Evolutionary conservation across 2,329 filamentous ascomycete species (phyloP).

Genomic region (Lasiodiplodia theobromae): DNA sequence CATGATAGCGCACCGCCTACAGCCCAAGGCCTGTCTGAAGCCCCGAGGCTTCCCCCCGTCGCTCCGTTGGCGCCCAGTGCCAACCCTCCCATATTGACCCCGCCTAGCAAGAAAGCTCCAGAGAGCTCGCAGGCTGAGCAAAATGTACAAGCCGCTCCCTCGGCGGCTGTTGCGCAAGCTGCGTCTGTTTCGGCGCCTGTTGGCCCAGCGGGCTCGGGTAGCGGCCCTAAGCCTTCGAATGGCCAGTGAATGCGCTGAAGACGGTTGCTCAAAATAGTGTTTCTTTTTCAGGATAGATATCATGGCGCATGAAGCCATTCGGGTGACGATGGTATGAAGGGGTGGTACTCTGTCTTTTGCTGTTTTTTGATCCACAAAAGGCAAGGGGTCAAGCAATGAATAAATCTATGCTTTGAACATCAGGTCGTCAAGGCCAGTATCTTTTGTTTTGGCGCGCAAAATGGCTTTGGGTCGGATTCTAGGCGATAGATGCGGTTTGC

Average conservation of each 20-base stretch:
- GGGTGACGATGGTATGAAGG: background rate
- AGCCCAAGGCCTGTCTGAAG: conserved; percentile 44
- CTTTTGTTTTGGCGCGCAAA: too few relatives aligned
- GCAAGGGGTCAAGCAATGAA: background rate
- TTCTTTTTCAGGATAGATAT: background rate
- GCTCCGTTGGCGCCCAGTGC: conserved; percentile 66
- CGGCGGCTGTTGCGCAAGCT: background rate
- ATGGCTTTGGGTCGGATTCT: too few relatives aligned
- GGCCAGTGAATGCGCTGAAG: background rate
- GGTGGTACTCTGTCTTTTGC: background rate
- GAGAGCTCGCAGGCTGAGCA: conserved; percentile 31
- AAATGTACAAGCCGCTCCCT: background rate
- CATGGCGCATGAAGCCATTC: background rate
- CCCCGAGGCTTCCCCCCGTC: conserved; percentile 63
- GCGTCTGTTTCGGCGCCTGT: background rate
- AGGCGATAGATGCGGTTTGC: too few relatives aligned
- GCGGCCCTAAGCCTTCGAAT: background rate
- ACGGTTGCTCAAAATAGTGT: background rate
- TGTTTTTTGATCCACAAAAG: background rate
- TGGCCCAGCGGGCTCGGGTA: background rate
- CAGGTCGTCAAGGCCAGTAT: background rate
- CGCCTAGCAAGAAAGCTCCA: conserved; percentile 63
- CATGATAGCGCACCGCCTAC: conserved; percentile 47
- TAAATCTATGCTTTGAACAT: background rate
- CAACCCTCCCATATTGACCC: conserved; percentile 64